Evolutionary conservation across 2,329 filamentous ascomycete genomes (phyloP), one percentile per base, ranked within the genome.

Genomic region (Incumbomyces delicatus): DNA sequence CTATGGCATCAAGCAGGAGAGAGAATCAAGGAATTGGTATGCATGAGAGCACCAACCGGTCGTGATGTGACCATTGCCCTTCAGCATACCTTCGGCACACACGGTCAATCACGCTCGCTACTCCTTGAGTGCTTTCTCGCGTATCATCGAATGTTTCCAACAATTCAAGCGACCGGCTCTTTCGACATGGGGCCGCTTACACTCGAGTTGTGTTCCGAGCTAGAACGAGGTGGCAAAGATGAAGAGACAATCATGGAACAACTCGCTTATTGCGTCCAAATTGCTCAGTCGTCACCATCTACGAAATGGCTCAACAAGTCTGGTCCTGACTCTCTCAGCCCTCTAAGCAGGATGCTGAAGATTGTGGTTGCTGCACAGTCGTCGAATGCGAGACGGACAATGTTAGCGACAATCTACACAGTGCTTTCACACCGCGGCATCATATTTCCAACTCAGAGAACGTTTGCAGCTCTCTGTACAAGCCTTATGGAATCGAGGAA

Each of bases 241-340:
- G 64, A 71, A 41, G 72, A 73, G 1, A 68, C 89, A 39, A 71
- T 78, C 17, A 63, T 84, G 8, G 77, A 89, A 58, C 86, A 94
- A 63, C 69, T 95, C 22, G 82, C 88, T 61, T 85, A 90, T 61
- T 71, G 94, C 14, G 77, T 95, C 14, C 76, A 80, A 27, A 85
- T 95, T 60, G 87, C 89, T 2, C 78, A 80, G 52, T 79, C 82
- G 57, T 94, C 88, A 2, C 80, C 85, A 0, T 81, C 82, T 5
- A 92, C 95, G 81, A 80, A 84, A 52, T 96, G 90, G 90, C 95
- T 92, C 69, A 76, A 84, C 52, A 89, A 85, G 59, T 71, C 75
- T 50, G 30, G 27, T 17, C 40, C 32, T 22, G 44, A 46, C 18
- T 8, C 36, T 10, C 17, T 46, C 13, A 40, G 36, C 22, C 37